Percentiles rank a stretch among this genome's conserved stretches.
phyloP scores from a whole-genome alignment of 2,329 filamentous ascomycete species.

The Coleophoma crateriformis region DNA sequence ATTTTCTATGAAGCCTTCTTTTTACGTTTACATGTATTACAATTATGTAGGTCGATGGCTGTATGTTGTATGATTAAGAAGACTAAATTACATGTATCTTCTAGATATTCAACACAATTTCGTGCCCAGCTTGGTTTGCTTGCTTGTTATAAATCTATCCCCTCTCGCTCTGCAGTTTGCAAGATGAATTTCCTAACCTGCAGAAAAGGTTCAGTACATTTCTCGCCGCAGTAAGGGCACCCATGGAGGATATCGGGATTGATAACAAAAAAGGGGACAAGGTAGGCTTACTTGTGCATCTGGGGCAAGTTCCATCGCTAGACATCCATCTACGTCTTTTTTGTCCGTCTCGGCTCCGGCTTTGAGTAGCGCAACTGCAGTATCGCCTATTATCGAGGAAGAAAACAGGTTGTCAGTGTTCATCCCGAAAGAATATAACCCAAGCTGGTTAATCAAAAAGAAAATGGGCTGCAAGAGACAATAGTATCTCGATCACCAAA shows the following conservation, averaged over 20 bases:
- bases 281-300: slow-evolving; percentile 66
- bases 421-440: too few relatives aligned
- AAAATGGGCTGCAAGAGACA: too few relatives aligned
- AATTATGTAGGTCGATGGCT: background rate
- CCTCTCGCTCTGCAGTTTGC: slow-evolving; percentile 76
- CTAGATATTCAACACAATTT: too few relatives aligned
- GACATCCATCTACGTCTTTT: slow-evolving; percentile 62
- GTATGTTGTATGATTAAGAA: background rate
- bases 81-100: background rate
- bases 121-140: background rate
- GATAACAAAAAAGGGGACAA: background rate
- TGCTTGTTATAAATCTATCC: slow-evolving; percentile 53
- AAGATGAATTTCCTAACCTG: slow-evolving; percentile 58
- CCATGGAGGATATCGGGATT: too few relatives aligned
- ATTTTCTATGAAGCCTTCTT: too few relatives aligned
- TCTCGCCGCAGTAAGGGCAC: background rate
- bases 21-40: too few relatives aligned
- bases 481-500: background rate
- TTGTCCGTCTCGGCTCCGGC: slow-evolving; percentile 79
- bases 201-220: slow-evolving; percentile 3
- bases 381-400: slow-evolving; percentile 51
- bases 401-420: too few relatives aligned
- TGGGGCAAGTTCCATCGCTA: slow-evolving; percentile 78
- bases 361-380: slow-evolving; percentile 76
- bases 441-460: too few relatives aligned